Conservation (phyloP, 1,284 basidiomycete species). For the Athelia sp. region DNA sequence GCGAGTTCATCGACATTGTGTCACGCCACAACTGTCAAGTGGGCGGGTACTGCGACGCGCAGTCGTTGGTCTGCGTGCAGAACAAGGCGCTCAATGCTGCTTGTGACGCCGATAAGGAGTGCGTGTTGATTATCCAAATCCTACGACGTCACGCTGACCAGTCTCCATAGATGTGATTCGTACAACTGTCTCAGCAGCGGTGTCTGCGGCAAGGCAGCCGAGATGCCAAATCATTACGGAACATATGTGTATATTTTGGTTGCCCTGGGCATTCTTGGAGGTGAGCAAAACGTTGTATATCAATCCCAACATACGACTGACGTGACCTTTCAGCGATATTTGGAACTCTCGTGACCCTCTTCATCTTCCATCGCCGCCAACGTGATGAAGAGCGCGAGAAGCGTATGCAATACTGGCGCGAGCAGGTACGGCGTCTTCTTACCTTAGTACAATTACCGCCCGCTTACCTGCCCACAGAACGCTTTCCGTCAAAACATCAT, state of each 20-base stretch:
- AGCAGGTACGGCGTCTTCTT: constrained; percentile 50
- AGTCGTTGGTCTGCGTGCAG: constrained; percentile 51
- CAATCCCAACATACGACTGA: constrained; percentile 1
- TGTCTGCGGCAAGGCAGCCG: constrained; percentile 56
- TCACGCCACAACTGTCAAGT: constrained; percentile 68
- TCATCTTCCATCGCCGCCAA: constrained; percentile 64
- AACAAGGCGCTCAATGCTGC: constrained; percentile 49
- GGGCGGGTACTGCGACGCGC: constrained; percentile 73
- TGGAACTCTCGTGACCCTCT: constrained; percentile 63
- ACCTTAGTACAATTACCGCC: background rate
- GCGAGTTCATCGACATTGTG: constrained; percentile 70
- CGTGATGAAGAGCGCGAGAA: constrained; percentile 75
- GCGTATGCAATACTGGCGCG: constrained; percentile 82
- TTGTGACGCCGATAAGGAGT: constrained; percentile 83
- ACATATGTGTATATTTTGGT: constrained; percentile 72
- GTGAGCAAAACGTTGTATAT: constrained; percentile 32
- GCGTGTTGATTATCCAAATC: constrained; percentile 17
- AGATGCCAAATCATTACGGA: constrained; percentile 60
- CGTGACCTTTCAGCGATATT: constrained; percentile 50
- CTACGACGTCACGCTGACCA: constrained; percentile 4
- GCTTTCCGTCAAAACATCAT: constrained; percentile 73
- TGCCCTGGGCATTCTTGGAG: constrained; percentile 65
- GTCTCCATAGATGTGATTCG: constrained; percentile 53
- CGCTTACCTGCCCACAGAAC: constrained; percentile 36
- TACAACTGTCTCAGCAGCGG: constrained; percentile 69